A percentile compares a stretch with the other conserved stretches of the same genome.
Evolutionary conservation across 768 basidiomycete species (phyloP).

Genomic region (Butyriboletus loyo): DNA sequence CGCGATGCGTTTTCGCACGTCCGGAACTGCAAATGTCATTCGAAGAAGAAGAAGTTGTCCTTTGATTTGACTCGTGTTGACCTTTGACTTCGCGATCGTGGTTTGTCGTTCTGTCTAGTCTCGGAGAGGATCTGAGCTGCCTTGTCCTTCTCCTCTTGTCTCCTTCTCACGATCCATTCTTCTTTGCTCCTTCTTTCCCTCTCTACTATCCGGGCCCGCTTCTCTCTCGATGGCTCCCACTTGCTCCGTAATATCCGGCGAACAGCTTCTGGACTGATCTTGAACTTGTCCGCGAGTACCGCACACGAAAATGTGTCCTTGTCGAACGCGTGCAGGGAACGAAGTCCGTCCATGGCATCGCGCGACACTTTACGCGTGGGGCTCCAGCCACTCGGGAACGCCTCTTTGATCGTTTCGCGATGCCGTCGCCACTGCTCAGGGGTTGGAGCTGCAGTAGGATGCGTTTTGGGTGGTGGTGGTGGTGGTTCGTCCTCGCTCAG

Average conservation of each 20-base stretch:
- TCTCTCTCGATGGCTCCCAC: conserved; percentile 61
- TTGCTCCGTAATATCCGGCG: conserved; percentile 73
- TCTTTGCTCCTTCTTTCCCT: conserved; percentile 47
- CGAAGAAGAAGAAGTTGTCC: conserved; percentile 45
- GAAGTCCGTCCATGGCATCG: conserved; percentile 80
- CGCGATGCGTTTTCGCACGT: conserved; percentile 12
- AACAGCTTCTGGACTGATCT: conserved; percentile 78
- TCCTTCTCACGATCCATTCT: conserved; percentile 36
- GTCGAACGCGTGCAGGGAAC: conserved; percentile 62
- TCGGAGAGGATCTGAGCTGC: conserved; percentile 35
- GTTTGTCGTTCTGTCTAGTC: conserved; percentile 12
- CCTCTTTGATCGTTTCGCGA: conserved; percentile 46
- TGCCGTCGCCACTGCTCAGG: conserved; percentile 51
- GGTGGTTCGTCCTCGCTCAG: conserved; percentile 33
- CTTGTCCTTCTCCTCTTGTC: conserved; percentile 40
- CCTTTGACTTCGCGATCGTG: conserved; percentile 7
- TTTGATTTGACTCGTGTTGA: conserved; percentile 26
- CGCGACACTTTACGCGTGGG: conserved; percentile 79
- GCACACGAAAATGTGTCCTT: conserved; percentile 62
- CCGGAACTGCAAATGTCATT: conserved; percentile 22
- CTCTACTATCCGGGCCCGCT: conserved; percentile 46
- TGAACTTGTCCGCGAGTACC: conserved; percentile 72
- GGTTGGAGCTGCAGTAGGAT: conserved; percentile 20
- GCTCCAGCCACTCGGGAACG: conserved; percentile 68
- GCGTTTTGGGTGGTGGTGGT: conserved; percentile 22